Percentiles rank a stretch among this genome's conserved stretches.
phyloP scores from a whole-genome alignment of 2,329 filamentous ascomycete genomes.

The Escovopsis sp. region DNA sequence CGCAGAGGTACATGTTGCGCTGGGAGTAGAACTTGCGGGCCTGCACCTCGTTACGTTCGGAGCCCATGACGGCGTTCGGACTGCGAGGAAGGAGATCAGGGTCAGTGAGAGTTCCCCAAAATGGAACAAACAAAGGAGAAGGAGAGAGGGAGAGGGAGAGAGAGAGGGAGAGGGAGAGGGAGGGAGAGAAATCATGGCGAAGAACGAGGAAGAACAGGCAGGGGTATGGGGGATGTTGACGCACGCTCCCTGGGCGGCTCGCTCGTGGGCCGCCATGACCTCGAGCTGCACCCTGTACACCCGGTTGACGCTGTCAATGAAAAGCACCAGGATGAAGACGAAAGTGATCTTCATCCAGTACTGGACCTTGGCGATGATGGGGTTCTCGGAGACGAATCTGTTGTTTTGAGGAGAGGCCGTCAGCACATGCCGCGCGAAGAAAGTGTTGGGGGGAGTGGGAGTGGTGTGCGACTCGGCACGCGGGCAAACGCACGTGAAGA shows the following conservation, averaged over 20 bases:
- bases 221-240: too few relatives aligned
- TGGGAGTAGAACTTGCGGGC: constrained; percentile 99
- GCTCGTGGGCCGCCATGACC: constrained; percentile 57
- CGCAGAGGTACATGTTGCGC: constrained; percentile 99
- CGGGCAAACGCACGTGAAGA: constrained; percentile 55
- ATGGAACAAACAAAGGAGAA: too few relatives aligned
- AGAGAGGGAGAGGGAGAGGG: too few relatives aligned
- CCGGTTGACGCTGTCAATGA: constrained; percentile 88
- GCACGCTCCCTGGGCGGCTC: constrained; percentile 27
- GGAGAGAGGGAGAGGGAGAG: too few relatives aligned
- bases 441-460: neutral
- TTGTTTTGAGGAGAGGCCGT: constrained; percentile 6
- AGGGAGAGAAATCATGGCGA: neutral
- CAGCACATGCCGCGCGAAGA: neutral
- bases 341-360: constrained; percentile 99
- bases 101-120: too few relatives aligned
- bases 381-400: constrained; percentile 88
- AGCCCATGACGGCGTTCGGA: constrained; percentile 60
- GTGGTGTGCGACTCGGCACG: neutral
- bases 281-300: constrained; percentile 95
- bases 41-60: constrained; percentile 95
- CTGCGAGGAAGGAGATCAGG: constrained; percentile 9
- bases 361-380: constrained; percentile 74
- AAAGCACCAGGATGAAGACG: constrained; percentile 96
- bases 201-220: too few relatives aligned